phyloP scores from a whole-genome alignment of 441 rosid genomes.

The Isatis lusitanica region DNA sequence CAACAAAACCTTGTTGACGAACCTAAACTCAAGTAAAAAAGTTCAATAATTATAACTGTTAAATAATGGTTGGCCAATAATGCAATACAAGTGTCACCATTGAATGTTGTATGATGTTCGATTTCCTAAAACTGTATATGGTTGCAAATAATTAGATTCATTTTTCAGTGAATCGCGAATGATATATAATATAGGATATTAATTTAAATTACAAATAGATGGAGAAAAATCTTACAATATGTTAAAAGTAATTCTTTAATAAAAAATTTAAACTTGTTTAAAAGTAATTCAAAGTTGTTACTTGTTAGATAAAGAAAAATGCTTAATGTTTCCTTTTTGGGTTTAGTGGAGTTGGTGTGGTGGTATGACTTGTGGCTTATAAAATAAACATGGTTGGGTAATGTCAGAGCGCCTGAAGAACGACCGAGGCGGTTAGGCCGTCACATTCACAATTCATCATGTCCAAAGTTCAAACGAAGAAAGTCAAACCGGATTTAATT shows the following conservation, averaged over 20 bases:
- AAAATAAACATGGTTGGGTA: background rate
- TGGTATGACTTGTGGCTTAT: background rate
- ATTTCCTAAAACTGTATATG: too few species aligned
- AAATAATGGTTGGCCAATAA: background rate
- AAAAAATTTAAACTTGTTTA: too few species aligned
- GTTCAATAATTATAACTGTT: too few species aligned
- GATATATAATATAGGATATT: too few species aligned
- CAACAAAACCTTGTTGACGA: background rate
- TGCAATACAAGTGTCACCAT: too few species aligned
- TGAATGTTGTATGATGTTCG: background rate
- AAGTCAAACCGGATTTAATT: constrained; percentile 14
- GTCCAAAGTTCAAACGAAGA: background rate
- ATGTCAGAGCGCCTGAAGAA: constrained; percentile 2
- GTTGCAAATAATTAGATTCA: too few species aligned
- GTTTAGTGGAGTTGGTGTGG: constrained; percentile 10
- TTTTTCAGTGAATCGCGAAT: background rate
- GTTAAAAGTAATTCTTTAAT: background rate
- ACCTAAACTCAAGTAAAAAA: background rate
- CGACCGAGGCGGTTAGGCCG: background rate
- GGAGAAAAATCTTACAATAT: background rate
- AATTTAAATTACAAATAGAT: background rate
- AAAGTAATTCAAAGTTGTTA: background rate
- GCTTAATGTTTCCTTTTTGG: background rate
- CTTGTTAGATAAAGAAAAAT: background rate
- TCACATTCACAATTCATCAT: background rate